Evolutionary conservation across 2,329 filamentous ascomycete genomes (phyloP), one percentile per base, ranked within the genome.

Genomic region (Plectosphaerella plurivora): DNA sequence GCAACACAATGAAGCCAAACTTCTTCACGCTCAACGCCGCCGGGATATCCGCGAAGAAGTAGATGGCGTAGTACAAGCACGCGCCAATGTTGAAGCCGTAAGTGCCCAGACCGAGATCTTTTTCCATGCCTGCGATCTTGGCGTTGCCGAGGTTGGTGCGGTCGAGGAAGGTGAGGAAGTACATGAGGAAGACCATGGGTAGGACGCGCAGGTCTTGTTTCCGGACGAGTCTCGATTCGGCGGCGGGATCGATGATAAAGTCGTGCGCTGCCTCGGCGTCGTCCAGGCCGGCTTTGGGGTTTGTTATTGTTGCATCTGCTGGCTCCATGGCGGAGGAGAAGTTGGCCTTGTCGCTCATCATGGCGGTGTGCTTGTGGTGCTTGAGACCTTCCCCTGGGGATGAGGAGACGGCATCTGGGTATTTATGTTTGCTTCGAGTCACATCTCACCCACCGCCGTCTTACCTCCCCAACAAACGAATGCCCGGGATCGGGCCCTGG

Each of bases 81-180:
- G 57, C 57, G 35, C 57, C 57, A 4, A 57, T 52, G 16, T 54
- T 55, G 51, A 57, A 58, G 18, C 55, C 57, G 11, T 57, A 57
- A 1, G 49, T 51, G 1, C 75, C 75, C 73, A 87, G 77, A 15
- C 75, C 50, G 3, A 55, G 51, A n/a, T 55, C 57, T 39, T 73
- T 47, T 55, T 61, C 57, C 16, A 64, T 54, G 42, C 61, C 60
- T 33, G 60, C 62, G 47, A 80, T 75, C 62, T 77, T 79, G 8
- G 78, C 75, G 63, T 78, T 78, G 11, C 50, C 59, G 41, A 57
- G 51, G 60, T 82, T 83, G 6, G 75, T 76, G 14, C 76, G 67
- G 61, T 82, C 79, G 11, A 82, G 70, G 56, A 79, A 83, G 58
- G 76, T 79, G 12, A 83, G 68, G 5, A 83, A 66, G 59, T 81